Conservation (phyloP, 1,139 yeast genomes). For the Sugiyamaella paludigena region DNA sequence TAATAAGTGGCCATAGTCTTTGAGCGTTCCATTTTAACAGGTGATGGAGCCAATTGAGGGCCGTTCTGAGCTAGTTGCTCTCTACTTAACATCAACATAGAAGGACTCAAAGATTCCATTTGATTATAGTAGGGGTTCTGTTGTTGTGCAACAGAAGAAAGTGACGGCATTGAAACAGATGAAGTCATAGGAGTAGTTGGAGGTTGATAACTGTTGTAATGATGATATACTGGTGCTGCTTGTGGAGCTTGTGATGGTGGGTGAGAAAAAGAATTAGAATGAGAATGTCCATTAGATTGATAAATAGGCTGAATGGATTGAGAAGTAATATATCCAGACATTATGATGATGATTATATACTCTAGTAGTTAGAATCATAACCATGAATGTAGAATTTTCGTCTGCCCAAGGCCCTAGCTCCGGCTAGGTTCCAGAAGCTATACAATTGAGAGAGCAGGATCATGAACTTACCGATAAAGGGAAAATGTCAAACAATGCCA, state of each 20-base stretch:
- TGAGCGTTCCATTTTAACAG: conserved; percentile 13
- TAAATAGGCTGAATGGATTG: too few species aligned
- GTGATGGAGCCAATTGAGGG: conserved; percentile 6
- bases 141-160: neutral
- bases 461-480: too few species aligned
- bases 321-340: too few species aligned
- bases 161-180: conserved; percentile 8
- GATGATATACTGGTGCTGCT: neutral
- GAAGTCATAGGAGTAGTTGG: conserved; percentile 3
- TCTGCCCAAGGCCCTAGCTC: too few species aligned
- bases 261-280: too few species aligned
- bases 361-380: too few species aligned
- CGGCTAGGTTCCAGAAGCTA: too few species aligned
- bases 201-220: neutral
- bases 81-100: conserved; percentile 12
- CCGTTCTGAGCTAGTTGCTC: conserved; percentile 5
- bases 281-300: too few species aligned
- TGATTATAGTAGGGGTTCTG: neutral
- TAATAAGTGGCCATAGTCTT: conserved; percentile 1
- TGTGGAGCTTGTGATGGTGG: conserved; percentile 6
- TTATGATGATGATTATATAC: too few species aligned
- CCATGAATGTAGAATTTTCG: too few species aligned
- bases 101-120: conserved; percentile 10
- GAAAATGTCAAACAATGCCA: too few species aligned
- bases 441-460: too few species aligned